phyloP scores from a whole-genome alignment of 805 yeast species.

The Pichia gijzeniarum region DNA sequence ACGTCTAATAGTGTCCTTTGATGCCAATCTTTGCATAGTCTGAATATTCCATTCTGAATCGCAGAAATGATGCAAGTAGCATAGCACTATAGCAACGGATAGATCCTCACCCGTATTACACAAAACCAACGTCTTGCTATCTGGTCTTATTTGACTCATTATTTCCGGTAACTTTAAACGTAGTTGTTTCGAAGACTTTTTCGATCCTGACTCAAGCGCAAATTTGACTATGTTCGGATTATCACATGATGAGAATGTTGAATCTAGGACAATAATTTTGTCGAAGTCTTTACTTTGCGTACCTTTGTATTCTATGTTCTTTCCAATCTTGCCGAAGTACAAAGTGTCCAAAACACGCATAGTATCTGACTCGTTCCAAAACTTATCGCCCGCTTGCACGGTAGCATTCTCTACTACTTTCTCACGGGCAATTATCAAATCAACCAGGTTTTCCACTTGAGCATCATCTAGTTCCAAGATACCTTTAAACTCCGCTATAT shows the following conservation, averaged over 20 bases:
- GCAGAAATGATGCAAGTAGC: slow-evolving; percentile 38
- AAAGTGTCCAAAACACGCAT: slow-evolving; percentile 15
- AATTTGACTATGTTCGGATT: slow-evolving; percentile 20
- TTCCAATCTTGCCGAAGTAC: slow-evolving; percentile 21
- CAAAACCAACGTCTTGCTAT: slow-evolving; percentile 35
- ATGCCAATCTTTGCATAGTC: slow-evolving; percentile 17
- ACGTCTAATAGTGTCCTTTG: slow-evolving; percentile 31
- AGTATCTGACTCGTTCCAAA: slow-evolving; percentile 3
- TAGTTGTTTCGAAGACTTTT: slow-evolving; percentile 62
- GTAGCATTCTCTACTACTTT: background rate
- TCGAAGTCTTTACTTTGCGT: slow-evolving; percentile 18
- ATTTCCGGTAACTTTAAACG: slow-evolving; percentile 43
- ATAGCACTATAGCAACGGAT: slow-evolving; percentile 53
- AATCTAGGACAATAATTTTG: slow-evolving; percentile 21
- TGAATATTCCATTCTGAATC: slow-evolving; percentile 23
- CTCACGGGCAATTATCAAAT: background rate
- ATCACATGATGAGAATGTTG: slow-evolving; percentile 4
- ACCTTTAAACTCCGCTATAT: slow-evolving; percentile 24
- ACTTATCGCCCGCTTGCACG: background rate
- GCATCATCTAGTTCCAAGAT: slow-evolving; percentile 23
- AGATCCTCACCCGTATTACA: slow-evolving; percentile 66
- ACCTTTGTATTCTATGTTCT: slow-evolving; percentile 1
- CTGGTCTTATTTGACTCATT: slow-evolving; percentile 22
- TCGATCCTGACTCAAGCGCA: slow-evolving; percentile 30
- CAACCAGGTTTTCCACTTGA: slow-evolving; percentile 21